Percentiles rank a stretch among this genome's conserved stretches.
phyloP scores from a whole-genome alignment of 176 grass and related monocot genomes.

The Cocos nucifera region DNA sequence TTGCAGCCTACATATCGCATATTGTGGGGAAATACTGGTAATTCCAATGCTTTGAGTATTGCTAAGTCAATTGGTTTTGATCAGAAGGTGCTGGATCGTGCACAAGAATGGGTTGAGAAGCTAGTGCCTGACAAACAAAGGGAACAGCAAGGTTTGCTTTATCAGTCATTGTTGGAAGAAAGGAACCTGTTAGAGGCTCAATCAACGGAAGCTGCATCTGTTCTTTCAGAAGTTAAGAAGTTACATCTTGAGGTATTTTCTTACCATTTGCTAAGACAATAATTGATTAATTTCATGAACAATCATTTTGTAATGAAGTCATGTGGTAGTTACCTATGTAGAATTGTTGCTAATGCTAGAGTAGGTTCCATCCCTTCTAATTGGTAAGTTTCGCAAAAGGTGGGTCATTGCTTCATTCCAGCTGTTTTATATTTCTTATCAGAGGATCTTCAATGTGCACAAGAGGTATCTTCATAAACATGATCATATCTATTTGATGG shows the following conservation, averaged over 20 bases:
- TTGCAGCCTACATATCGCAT: constrained; percentile 61
- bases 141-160: constrained; percentile 63
- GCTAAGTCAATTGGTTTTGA: constrained; percentile 77
- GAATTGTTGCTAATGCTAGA: too few relatives aligned
- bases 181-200: constrained; percentile 36
- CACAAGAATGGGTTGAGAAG: constrained; percentile 60
- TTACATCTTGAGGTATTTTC: constrained; percentile 42
- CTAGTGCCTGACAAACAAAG: constrained; percentile 60
- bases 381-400: too few relatives aligned
- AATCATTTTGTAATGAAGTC: too few relatives aligned
- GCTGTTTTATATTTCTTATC: too few relatives aligned
- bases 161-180: constrained; percentile 46
- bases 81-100: constrained; percentile 41
- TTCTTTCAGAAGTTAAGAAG: constrained; percentile 40
- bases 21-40: constrained; percentile 60
- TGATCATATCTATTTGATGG: too few relatives aligned
- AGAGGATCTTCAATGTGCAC: too few relatives aligned
- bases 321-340: too few relatives aligned
- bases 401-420: too few relatives aligned
- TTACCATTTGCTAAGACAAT: not conserved
- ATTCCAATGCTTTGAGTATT: constrained; percentile 70
- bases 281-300: too few relatives aligned
- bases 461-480: too few relatives aligned
- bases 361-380: too few relatives aligned
- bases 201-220: constrained; percentile 49